phyloP scores from a whole-genome alignment of 2,329 filamentous ascomycete genomes.

The Penicillium glabrum region DNA sequence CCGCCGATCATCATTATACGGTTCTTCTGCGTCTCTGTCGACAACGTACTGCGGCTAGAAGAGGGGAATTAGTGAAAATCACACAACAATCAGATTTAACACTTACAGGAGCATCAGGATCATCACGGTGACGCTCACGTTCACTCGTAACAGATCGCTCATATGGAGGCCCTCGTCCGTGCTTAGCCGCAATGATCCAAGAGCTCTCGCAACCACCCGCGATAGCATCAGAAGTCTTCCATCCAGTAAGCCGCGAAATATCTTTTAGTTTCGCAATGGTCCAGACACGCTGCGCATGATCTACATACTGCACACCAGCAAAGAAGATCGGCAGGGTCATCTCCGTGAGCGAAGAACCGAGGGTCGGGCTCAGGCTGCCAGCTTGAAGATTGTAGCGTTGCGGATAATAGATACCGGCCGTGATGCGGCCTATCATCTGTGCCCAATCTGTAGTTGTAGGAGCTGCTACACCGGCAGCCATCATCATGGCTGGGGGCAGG shows the following conservation, averaged over 20 bases:
- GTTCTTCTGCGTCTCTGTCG: slow-evolving; percentile 24
- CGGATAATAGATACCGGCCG: slow-evolving; percentile 63
- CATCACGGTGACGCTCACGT: slow-evolving; percentile 5
- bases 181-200: slow-evolving; percentile 73
- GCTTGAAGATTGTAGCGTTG: slow-evolving; percentile 36
- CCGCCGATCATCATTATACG: slow-evolving; percentile 46
- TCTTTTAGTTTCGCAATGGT: slow-evolving; percentile 71
- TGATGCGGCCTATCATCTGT: slow-evolving; percentile 75
- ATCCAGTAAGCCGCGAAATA: slow-evolving; percentile 78
- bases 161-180: slow-evolving; percentile 77
- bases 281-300: slow-evolving; percentile 73
- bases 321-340: slow-evolving; percentile 82
- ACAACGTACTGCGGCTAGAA: slow-evolving; percentile 15
- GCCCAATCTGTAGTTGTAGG: slow-evolving; percentile 69
- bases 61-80: not conserved
- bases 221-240: slow-evolving; percentile 79
- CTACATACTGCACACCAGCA: slow-evolving; percentile 75
- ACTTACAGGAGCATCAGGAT: slow-evolving; percentile 14
- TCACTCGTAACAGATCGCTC: slow-evolving; percentile 31
- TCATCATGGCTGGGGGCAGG: slow-evolving; percentile 89
- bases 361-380: slow-evolving; percentile 67
- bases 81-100: not conserved
- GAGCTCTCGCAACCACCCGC: slow-evolving; percentile 79
- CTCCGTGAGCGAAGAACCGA: slow-evolving; percentile 81
- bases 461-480: slow-evolving; percentile 77